Evolutionary conservation across 163 green algal species (phyloP).

Genomic region (Chlamydomonas reinhardtii): DNA sequence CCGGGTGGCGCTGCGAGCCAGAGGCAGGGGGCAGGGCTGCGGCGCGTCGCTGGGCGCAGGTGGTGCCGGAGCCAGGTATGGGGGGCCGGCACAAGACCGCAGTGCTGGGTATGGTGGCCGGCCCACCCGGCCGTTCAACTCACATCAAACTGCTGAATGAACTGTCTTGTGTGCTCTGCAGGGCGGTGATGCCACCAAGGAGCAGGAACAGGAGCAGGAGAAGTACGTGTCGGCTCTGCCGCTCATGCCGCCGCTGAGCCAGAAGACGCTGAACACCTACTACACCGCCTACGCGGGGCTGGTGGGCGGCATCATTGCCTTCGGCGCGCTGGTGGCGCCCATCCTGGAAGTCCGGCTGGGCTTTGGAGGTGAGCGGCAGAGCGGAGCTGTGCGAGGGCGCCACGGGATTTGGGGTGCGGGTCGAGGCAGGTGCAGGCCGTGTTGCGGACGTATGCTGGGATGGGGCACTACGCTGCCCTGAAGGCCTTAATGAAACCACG

Average conservation of each 20-base stretch:
- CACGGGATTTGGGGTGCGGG: too few species aligned
- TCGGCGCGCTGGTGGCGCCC: slow-evolving; percentile 94
- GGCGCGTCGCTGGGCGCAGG: neutral
- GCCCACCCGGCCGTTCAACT: too few species aligned
- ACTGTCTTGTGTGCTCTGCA: neutral
- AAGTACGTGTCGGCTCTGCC: slow-evolving; percentile 85
- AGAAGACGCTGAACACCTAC: slow-evolving; percentile 90
- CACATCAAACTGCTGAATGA: too few species aligned
- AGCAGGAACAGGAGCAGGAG: slow-evolving; percentile 71
- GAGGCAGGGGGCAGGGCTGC: too few species aligned
- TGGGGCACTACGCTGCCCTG: too few species aligned
- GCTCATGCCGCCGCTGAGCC: slow-evolving; percentile 88
- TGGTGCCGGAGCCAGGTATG: neutral
- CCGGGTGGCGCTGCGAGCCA: too few species aligned
- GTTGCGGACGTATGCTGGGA: neutral
- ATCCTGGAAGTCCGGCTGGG: slow-evolving; percentile 94
- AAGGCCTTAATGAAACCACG: too few species aligned
- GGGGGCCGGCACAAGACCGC: too few species aligned
- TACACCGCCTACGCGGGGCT: slow-evolving; percentile 83
- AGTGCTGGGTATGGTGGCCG: too few species aligned
- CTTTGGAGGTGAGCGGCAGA: slow-evolving; percentile 78
- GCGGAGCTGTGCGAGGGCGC: neutral
- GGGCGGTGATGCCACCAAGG: slow-evolving; percentile 38
- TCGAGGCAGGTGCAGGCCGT: neutral
- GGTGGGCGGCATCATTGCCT: slow-evolving; percentile 89